Evolutionary conservation across 306 rosid species (phyloP), one percentile per base, ranked within the genome.

Genomic region (Pachyrhizus erosus): DNA sequence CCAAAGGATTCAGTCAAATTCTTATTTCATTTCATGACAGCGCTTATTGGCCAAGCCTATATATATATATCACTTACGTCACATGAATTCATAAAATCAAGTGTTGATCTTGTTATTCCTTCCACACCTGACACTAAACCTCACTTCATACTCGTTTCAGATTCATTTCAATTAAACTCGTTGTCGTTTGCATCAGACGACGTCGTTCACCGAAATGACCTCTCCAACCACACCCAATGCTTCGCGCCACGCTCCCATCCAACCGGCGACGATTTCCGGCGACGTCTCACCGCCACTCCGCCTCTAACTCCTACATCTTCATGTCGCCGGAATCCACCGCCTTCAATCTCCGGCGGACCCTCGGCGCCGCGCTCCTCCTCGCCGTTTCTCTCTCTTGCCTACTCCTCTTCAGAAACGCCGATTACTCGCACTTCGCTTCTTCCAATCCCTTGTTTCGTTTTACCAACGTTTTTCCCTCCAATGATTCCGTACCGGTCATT

Each of bases 321-420:
- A 79, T 87, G 88, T 70, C 13, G 42, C 78, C 80, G 57, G 88
- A 84, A 8, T 82, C 85, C 43, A 0, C 78, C 24, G 23, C 21
- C 57, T 9, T 82, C 66, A 74, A 23, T 48, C 81, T 74, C 51
- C 83, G 86, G 17, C 85, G 81, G 13, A 54, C 48, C 31, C 55
- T 84, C 37, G n/a, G 55, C 24, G 64, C 83, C 18, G 78, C 78
- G 1, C 87, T 91, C 54, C 45, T 91, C 68, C 83, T 91, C 62
- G 62, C 79, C 31, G 78, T 89, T 23, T 91, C 86, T 39, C 82
- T 91, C 81, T 88, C 84, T 15, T 90, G 87, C 77, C 24, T 90
- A 13, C 24, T 90, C 52, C 70, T 93, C 70, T 64, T 89, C 40
- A 29, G 83, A 78, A 86, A 82, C 81, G 51, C 83, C 27, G 65